Percentiles rank a stretch among this genome's conserved stretches.
These are phyloP conservation scores for Cryphonectria carpinicola DNA, from an alignment of 2,329 filamentous ascomycete species.

Conservation along the genomic window DNA sequence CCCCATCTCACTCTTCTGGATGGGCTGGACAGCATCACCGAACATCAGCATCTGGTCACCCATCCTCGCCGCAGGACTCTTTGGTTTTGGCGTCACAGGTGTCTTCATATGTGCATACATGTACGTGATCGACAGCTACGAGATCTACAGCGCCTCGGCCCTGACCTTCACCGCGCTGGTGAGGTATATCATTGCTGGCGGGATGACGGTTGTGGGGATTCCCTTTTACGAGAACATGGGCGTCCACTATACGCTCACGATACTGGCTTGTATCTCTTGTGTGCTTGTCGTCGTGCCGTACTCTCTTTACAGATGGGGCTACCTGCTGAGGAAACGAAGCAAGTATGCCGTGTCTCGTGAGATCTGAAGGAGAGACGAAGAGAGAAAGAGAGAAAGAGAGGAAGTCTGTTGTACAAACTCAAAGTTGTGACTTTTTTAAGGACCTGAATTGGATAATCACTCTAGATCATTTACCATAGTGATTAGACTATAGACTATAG, in stretches of 20 bases:
- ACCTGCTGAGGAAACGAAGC: conserved; percentile 20
- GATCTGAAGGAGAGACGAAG: not conserved
- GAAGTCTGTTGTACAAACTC: not conserved
- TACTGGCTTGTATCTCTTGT: conserved; percentile 38
- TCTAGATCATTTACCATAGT: no score
- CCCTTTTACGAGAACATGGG: conserved; percentile 41
- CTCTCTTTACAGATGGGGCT: conserved; percentile 34
- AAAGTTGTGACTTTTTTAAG: not conserved
- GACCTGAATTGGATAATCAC: not conserved
- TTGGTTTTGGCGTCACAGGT: conserved; percentile 51
- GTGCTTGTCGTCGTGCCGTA: conserved; percentile 38
- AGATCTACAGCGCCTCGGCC: conserved; percentile 40
- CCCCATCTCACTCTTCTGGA: conserved; percentile 54
- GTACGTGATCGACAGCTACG: conserved; percentile 43
- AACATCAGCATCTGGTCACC: conserved; percentile 49
- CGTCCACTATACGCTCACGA: conserved; percentile 40
- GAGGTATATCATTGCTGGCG: conserved; percentile 39
- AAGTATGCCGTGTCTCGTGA: conserved; percentile 28
- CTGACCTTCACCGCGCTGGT: conserved; percentile 39
- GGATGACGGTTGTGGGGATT: conserved; percentile 41
- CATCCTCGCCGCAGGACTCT: conserved; percentile 46
- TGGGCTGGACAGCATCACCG: conserved; percentile 51
- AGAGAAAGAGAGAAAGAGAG: not conserved
- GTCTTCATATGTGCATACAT: conserved; percentile 42
- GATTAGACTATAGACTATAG: not conserved